These are phyloP conservation scores for Xylariaceae sp. DNA, from an alignment of 2,329 filamentous ascomycete species.

Conservation along the genomic window DNA sequence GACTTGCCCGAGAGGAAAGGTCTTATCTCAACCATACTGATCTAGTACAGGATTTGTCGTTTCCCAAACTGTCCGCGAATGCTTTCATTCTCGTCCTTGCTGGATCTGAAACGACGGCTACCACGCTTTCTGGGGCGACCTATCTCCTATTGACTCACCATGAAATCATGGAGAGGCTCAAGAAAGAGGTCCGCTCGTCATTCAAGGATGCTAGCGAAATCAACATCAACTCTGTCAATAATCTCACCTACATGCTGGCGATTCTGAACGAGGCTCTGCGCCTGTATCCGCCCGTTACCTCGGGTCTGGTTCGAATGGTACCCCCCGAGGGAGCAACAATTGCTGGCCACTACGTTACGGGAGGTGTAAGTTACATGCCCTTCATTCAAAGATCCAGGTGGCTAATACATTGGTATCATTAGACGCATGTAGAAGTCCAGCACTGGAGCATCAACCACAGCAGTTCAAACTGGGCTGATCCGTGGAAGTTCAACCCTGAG, in stretches of 20 bases:
- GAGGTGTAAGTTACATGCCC: conserved; percentile 18
- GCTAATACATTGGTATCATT: conserved; percentile 6
- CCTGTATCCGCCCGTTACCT: conserved; percentile 33
- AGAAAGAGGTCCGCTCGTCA: conserved; percentile 33
- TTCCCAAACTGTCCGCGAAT: conserved; percentile 21
- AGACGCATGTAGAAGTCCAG: conserved; percentile 33
- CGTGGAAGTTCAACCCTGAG: conserved; percentile 35
- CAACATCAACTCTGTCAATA: conserved; percentile 27
- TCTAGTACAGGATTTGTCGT: conserved; percentile 18
- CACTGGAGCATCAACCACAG: conserved; percentile 34
- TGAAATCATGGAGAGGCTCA: conserved; percentile 27
- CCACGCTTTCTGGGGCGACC: conserved; percentile 24
- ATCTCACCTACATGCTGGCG: conserved; percentile 37
- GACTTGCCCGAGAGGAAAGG: background rate
- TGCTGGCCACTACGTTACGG: conserved; percentile 21
- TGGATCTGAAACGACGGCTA: conserved; percentile 28
- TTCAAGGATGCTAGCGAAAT: conserved; percentile 36
- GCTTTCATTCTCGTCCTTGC: conserved; percentile 24
- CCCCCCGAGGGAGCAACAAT: conserved; percentile 18
- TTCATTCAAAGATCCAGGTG: background rate
- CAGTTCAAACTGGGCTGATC: conserved; percentile 33
- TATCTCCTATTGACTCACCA: conserved; percentile 28
- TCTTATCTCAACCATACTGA: background rate
- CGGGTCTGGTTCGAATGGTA: conserved; percentile 17
- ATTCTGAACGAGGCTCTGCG: conserved; percentile 39